Evolutionary conservation across 2,329 filamentous ascomycete genomes (phyloP).

Genomic region (Fusarium sp.): DNA sequence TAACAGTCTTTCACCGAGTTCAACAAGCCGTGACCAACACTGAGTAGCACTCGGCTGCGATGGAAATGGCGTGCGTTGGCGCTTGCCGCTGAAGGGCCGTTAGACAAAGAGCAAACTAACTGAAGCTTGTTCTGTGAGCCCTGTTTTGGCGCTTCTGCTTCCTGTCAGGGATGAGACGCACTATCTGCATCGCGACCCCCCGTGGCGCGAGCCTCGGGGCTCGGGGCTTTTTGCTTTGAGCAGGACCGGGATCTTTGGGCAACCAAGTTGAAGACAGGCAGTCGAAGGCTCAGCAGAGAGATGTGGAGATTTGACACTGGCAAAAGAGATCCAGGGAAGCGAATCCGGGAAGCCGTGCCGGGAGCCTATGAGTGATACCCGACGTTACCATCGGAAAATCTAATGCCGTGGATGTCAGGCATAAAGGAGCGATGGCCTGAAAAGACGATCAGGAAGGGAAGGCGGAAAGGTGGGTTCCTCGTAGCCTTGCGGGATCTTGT

Average conservation of each 20-base stretch:
- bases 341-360: background rate
- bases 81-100: slow-evolving; percentile 18
- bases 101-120: slow-evolving; percentile 7
- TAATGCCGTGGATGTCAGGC: background rate
- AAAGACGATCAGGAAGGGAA: background rate
- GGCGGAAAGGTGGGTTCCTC: background rate
- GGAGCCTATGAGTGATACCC: background rate
- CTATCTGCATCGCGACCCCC: slow-evolving; percentile 26
- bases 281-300: background rate
- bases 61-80: slow-evolving; percentile 10
- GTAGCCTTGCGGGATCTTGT: background rate
- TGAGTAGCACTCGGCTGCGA: slow-evolving; percentile 23
- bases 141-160: slow-evolving; percentile 14
- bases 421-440: background rate
- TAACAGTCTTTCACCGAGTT: slow-evolving; percentile 11
- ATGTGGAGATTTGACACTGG: background rate
- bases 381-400: background rate
- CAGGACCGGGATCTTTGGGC: background rate
- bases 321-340: background rate
- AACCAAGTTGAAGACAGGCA: background rate
- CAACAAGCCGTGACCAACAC: slow-evolving; percentile 16
- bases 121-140: slow-evolving; percentile 11
- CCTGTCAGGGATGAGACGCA: slow-evolving; percentile 29
- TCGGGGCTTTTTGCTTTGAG: slow-evolving; percentile 23
- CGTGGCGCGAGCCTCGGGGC: slow-evolving; percentile 19